phyloP scores from a whole-genome alignment of 495 filamentous ascomycete genomes.

The Talaromyces stipitatus region DNA sequence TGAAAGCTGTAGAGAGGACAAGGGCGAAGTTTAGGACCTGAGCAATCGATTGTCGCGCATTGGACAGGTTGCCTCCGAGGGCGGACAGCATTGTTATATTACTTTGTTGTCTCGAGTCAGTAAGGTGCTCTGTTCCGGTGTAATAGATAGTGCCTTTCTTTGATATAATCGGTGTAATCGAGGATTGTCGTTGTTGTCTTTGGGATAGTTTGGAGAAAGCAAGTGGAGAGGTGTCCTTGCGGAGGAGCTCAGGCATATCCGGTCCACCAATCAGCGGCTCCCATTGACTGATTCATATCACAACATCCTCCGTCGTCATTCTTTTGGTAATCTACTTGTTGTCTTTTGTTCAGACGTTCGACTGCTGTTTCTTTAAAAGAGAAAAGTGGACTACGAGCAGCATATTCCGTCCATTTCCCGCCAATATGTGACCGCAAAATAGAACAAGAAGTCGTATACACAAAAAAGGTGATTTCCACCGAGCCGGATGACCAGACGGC shows the following conservation, averaged over 20 bases:
- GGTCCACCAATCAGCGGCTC: not conserved
- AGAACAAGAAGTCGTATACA: no score
- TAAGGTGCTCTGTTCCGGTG: not conserved
- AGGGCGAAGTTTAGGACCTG: conserved; percentile 94
- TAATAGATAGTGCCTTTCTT: not conserved
- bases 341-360: no score
- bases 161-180: not conserved
- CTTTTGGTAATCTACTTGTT: no score
- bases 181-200: not conserved
- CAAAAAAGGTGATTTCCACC: no score
- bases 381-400: no score
- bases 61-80: conserved; percentile 50
- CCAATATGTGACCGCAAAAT: no score
- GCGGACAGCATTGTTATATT: conserved; percentile 59
- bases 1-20: conserved; percentile 90
- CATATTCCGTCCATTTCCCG: no score
- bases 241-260: not conserved
- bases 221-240: conserved; percentile 3
- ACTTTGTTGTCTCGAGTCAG: not conserved
- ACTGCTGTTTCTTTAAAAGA: no score
- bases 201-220: not conserved
- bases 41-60: conserved; percentile 76
- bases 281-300: not conserved
- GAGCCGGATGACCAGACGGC: no score
- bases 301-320: not conserved